Evolutionary conservation across 2,329 filamentous ascomycete species (phyloP), one percentile per base, ranked within the genome.

Genomic region (Plenodomus biglobosus): DNA sequence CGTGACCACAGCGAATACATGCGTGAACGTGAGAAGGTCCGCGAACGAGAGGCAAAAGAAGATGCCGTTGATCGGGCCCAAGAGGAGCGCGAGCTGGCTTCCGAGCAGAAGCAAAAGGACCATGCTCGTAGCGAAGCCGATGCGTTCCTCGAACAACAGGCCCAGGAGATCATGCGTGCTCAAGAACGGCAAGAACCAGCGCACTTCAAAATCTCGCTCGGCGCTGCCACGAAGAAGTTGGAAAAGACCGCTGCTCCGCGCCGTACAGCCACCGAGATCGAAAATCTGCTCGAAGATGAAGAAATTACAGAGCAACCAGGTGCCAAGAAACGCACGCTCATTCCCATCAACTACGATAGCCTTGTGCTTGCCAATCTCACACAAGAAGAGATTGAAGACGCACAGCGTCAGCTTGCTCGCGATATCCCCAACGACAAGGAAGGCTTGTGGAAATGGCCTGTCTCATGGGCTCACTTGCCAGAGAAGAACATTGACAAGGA

Each of bases 231-330:
- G 0, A 90, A 95, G 70, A 90, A 84, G 65, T 80, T 80, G 15
- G 80, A 80, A 45, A 74, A 82, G 44, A 79, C 79, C 5, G 74
- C 76, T 16, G 77, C 78, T 41, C 73, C 79, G 13, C 83, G 89
- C 50, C 87, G 91, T 52, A 95, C 90, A 0, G 86, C 95, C 53
- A 91, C 91, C 47, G 94, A 99, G 68, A 90, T 99, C 46, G 94
- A 97, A 76, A 90, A 90, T 24, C 79, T 99, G 0, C 79, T 99
- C 56, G 94, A 97, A 74, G 92, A 97, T 72, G 94, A 97, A 72
- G 94, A 97, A 66, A 47, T 61, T 20, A 52, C 52, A 8, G 88
- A 94, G 54, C 77, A 78, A n/a, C 83, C 87, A 41, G 76, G 80
- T 41, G 80, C 81, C 18, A 82, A 83, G 4, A 89, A 86, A 72